Evolutionary conservation across 2,329 filamentous ascomycete species (phyloP).

Genomic region (Botrytis pseudocinerea): DNA sequence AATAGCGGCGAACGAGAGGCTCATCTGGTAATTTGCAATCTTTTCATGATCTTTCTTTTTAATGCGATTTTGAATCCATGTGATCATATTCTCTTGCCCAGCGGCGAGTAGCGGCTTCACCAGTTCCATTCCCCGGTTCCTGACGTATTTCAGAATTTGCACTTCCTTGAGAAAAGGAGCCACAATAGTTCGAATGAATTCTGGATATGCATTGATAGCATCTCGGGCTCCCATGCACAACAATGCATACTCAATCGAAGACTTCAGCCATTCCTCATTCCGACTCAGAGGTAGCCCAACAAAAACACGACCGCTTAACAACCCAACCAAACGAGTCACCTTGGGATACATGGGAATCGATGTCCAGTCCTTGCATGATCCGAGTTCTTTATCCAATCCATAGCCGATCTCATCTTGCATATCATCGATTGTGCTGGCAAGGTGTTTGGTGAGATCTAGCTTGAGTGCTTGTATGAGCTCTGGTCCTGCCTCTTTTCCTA

Average conservation of each 20-base stretch:
- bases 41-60: background rate
- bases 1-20: slow-evolving; percentile 11
- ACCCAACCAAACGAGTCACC: slow-evolving; percentile 44
- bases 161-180: slow-evolving; percentile 13
- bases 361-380: slow-evolving; percentile 38
- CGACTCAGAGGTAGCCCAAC: slow-evolving; percentile 34
- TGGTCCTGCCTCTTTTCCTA: slow-evolving; percentile 26
- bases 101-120: slow-evolving; percentile 2
- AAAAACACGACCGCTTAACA: slow-evolving; percentile 42
- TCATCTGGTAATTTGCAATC: slow-evolving; percentile 10
- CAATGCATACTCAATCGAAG: slow-evolving; percentile 29
- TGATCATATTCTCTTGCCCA: slow-evolving; percentile 10
- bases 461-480: slow-evolving; percentile 26
- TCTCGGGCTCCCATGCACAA: slow-evolving; percentile 2
- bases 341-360: slow-evolving; percentile 36
- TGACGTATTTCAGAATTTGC: background rate
- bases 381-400: slow-evolving; percentile 29
- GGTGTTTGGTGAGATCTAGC: slow-evolving; percentile 33
- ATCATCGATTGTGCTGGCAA: slow-evolving; percentile 28
- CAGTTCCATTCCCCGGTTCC: slow-evolving; percentile 2
- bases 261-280: slow-evolving; percentile 34
- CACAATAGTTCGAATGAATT: slow-evolving; percentile 2
- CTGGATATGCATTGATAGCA: background rate
- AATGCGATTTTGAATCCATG: slow-evolving; percentile 6
- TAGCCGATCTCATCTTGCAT: slow-evolving; percentile 35